Conservation (phyloP, 2,329 filamentous ascomycete genomes). For the Aspergillus chevalieri region DNA sequence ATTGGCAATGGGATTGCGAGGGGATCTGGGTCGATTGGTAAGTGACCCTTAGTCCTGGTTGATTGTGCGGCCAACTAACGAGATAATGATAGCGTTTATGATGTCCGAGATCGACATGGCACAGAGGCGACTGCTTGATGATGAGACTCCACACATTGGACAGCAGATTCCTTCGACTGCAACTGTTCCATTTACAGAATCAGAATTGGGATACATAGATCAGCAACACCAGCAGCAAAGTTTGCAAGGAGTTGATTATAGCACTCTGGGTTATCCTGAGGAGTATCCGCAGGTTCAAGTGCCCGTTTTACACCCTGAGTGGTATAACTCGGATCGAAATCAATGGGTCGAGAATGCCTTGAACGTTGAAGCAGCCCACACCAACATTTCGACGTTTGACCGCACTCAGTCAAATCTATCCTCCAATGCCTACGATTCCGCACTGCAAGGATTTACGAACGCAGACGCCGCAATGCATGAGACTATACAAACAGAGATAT, state of each 20-base stretch:
- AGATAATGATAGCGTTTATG: slow-evolving; percentile 19
- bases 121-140: slow-evolving; percentile 26
- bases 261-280: too few relatives aligned
- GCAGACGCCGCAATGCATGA: neutral
- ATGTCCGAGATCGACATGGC: slow-evolving; percentile 31
- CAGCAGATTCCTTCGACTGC: slow-evolving; percentile 8
- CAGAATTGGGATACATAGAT: neutral
- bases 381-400: slow-evolving; percentile 3
- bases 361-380: neutral
- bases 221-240: neutral
- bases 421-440: slow-evolving; percentile 21
- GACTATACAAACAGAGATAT: slow-evolving; percentile 4
- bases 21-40: slow-evolving; percentile 21
- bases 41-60: slow-evolving; percentile 5
- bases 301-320: too few relatives aligned
- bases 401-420: slow-evolving; percentile 9
- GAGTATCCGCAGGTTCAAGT: too few relatives aligned
- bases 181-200: slow-evolving; percentile 1
- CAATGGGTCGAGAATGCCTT: too few relatives aligned
- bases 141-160: slow-evolving; percentile 14
- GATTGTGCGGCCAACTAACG: neutral
- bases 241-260: neutral
- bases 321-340: too few relatives aligned
- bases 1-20: slow-evolving; percentile 13
- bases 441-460: slow-evolving; percentile 3